A percentile compares a stretch with the other conserved stretches of the same genome.
Evolutionary conservation across 2,329 filamentous ascomycete species (phyloP).

Genomic region (Polytolypa hystricis): DNA sequence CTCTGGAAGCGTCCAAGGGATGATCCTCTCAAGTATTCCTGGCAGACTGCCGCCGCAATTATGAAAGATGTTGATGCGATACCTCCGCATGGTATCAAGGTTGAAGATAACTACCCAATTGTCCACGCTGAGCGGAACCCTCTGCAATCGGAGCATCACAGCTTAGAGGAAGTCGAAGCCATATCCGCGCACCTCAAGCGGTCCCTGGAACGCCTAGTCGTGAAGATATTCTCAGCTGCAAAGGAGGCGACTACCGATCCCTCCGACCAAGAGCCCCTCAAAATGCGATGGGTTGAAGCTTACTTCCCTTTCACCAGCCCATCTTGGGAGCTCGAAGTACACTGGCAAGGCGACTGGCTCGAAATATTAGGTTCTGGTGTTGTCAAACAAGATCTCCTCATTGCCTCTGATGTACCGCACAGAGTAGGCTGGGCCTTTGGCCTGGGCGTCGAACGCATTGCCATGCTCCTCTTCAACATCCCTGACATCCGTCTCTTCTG

Average conservation of each 20-base stretch:
- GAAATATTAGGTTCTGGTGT: conserved; percentile 92
- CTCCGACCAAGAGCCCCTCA: conserved; percentile 58
- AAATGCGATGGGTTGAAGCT: conserved; percentile 87
- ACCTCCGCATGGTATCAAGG: conserved; percentile 61
- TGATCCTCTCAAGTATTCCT: conserved; percentile 21
- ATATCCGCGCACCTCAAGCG: conserved; percentile 78
- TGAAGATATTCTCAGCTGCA: conserved; percentile 75
- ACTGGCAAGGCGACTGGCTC: conserved; percentile 89
- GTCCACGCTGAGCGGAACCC: conserved; percentile 72
- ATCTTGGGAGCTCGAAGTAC: conserved; percentile 92
- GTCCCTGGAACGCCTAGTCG: conserved; percentile 78
- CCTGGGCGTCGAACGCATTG: conserved; percentile 83
- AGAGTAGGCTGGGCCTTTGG: conserved; percentile 93
- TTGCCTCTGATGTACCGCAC: conserved; percentile 61
- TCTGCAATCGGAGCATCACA: conserved; percentile 61
- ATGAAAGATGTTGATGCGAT: conserved; percentile 59
- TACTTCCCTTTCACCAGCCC: conserved; percentile 97
- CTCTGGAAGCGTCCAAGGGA: conserved; percentile 62
- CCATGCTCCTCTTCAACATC: conserved; percentile 94
- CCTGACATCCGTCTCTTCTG: conserved; percentile 96
- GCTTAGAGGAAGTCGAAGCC: conserved; percentile 65
- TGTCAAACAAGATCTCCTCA: conserved; percentile 69
- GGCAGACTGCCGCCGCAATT: conserved; percentile 48
- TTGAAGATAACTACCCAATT: conserved; percentile 74
- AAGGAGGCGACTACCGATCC: conserved; percentile 42